These are phyloP conservation scores for Kwoniella heveanensis DNA, from an alignment of 768 basidiomycete genomes.

Conservation along the genomic window DNA sequence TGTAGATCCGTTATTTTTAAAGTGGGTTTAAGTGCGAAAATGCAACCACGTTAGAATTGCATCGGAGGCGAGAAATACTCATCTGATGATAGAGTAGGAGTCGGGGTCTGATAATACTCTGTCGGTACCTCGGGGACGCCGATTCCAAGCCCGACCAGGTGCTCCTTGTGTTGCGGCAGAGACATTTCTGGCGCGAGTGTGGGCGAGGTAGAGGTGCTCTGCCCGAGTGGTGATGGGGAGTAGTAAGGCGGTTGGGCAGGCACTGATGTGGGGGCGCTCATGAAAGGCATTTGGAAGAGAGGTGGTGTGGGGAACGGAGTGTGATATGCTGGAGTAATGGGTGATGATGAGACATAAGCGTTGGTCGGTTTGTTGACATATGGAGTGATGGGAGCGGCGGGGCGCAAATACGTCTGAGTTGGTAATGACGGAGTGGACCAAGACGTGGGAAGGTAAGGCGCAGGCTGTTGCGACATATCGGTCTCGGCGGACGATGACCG, in stretches of 20 bases:
- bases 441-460: slow-evolving; percentile 5
- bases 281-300: slow-evolving; percentile 28
- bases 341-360: slow-evolving; percentile 18
- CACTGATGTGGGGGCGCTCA: slow-evolving; percentile 11
- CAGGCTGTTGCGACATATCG: slow-evolving; percentile 1
- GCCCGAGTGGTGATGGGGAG: slow-evolving; percentile 22
- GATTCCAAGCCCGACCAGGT: slow-evolving; percentile 43
- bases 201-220: slow-evolving; percentile 29
- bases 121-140: slow-evolving; percentile 25
- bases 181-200: slow-evolving; percentile 40
- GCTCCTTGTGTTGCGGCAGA: slow-evolving; percentile 18
- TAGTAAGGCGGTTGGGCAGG: slow-evolving; percentile 13
- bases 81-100: slow-evolving; percentile 23
- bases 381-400: slow-evolving; percentile 21
- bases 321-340: slow-evolving; percentile 31
- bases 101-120: slow-evolving; percentile 24
- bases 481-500: slow-evolving; percentile 22
- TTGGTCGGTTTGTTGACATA: neutral
- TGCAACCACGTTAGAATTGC: slow-evolving; percentile 5
- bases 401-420: slow-evolving; percentile 26
- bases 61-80: slow-evolving; percentile 38
- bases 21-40: too few relatives aligned
- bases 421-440: slow-evolving; percentile 19
- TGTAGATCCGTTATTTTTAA: too few relatives aligned
- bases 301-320: slow-evolving; percentile 38